Percentiles rank a stretch among this genome's conserved stretches.
Conservation (phyloP, 768 basidiomycete genomes). For the Lyophyllum decastes region DNA sequence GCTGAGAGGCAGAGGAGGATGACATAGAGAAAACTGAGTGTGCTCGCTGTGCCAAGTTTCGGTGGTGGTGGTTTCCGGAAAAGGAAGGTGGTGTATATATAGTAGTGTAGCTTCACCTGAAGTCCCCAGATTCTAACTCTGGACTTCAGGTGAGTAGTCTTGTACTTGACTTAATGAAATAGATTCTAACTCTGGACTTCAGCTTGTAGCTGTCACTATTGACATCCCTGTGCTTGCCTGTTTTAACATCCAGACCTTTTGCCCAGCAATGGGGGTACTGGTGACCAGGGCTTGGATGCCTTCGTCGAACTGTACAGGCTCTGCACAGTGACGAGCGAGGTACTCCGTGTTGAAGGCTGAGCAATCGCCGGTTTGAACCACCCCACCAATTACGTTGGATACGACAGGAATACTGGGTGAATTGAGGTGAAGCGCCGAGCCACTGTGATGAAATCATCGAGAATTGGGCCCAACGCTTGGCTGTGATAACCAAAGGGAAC, state of each 20-base stretch:
- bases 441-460: slow-evolving; percentile 46
- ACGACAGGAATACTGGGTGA: slow-evolving; percentile 59
- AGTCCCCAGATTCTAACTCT: too few species aligned
- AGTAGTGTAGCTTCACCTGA: too few species aligned
- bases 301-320: slow-evolving; percentile 57
- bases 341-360: slow-evolving; percentile 50
- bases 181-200: too few species aligned
- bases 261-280: slow-evolving; percentile 21
- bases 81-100: too few species aligned
- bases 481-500: slow-evolving; percentile 72
- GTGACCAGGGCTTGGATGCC: slow-evolving; percentile 46
- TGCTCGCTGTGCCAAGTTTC: too few species aligned
- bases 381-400: slow-evolving; percentile 59
- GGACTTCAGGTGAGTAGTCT: too few species aligned
- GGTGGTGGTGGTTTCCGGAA: too few species aligned
- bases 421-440: slow-evolving; percentile 36
- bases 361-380: slow-evolving; percentile 54
- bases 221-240: too few species aligned
- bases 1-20: too few species aligned
- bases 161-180: too few species aligned
- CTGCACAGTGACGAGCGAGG: slow-evolving; percentile 57
- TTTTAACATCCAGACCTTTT: slow-evolving; percentile 60
- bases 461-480: slow-evolving; percentile 57
- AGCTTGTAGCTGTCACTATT: too few species aligned
- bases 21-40: too few species aligned